Conservation (phyloP, 2,329 filamentous ascomycete genomes). For the Diaporthe amygdali region DNA sequence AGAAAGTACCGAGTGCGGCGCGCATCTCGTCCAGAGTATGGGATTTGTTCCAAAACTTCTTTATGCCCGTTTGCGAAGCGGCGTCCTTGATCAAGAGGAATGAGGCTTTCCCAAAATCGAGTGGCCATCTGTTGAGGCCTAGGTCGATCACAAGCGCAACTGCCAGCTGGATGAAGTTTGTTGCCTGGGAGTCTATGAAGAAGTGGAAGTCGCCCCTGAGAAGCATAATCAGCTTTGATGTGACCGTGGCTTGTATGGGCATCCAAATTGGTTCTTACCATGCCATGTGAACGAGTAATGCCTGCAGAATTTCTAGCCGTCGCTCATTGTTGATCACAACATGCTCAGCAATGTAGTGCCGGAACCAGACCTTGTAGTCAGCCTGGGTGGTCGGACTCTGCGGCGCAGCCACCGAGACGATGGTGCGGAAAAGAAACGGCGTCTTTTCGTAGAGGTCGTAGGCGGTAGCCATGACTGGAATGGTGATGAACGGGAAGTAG, state of each 20-base stretch:
- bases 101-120: conserved; percentile 29
- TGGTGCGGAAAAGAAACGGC: conserved; percentile 43
- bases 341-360: conserved; percentile 41
- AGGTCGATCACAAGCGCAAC: conserved; percentile 44
- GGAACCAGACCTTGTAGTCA: conserved; percentile 41
- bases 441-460: conserved; percentile 37
- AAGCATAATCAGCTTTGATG: not conserved
- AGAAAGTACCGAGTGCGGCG: conserved; percentile 46
- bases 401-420: conserved; percentile 41
- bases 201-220: conserved; percentile 45
- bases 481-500: conserved; percentile 44
- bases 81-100: conserved; percentile 40
- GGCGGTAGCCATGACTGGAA: conserved; percentile 32
- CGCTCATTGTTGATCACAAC: conserved; percentile 43
- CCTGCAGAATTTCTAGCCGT: conserved; percentile 42
- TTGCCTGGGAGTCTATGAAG: conserved; percentile 42
- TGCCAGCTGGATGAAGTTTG: conserved; percentile 45
- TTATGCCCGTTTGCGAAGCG: conserved; percentile 29
- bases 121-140: conserved; percentile 37
- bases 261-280: conserved; percentile 36
- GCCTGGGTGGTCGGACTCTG: conserved; percentile 37
- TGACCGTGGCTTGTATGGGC: not conserved
- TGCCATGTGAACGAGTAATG: conserved; percentile 41
- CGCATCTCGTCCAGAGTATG: conserved; percentile 44
- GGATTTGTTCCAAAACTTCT: conserved; percentile 22